Base-by-base conservation (phyloP, 2,329 filamentous ascomycete species). In the Colletotrichum tabaci region DNA sequence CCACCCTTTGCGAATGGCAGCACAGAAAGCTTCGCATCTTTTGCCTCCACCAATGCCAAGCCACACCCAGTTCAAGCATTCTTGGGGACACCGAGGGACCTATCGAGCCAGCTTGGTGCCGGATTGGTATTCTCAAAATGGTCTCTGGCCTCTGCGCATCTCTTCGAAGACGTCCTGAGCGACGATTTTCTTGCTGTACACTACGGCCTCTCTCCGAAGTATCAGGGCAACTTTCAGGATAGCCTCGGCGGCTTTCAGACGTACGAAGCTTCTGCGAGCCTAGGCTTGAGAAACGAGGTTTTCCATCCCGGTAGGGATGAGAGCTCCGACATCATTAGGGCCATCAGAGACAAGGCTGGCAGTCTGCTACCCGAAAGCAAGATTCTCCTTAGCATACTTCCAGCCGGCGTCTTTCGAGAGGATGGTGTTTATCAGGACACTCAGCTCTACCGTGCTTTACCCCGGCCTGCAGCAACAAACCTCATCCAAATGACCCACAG, bases 171-270 rank as follows among this genome's bases (percentile, higher is more conserved):
- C 71, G 89, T 92, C 0, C 85, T 98, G 46, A 98, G 94, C 71
- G 96, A 98, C 78, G 96, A 99, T 80, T 89, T 97, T 72, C 87
- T 99, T 66, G 92, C 96, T 15, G 96, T 99, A 0, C 94, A 98
- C 77, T 94, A 93, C 79, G 93, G 95, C 61, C 90, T 99, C 21
- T 96, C 96, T 0, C 93, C 95, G 30, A 91, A 94, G 58, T 99
- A 99, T 76, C 92, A 94, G 78, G 96, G 96, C 18, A 99, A 99
- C 79, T 98, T 97, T 76, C 96, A 99, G 82, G 96, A 99, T 78
- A 96, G 94, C 76, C 87, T 99, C 16, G 96, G 97, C 6, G 96
- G 95, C 2, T 97, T 99, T 77, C 95, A 98, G 79, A 99, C 97
- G 0, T 99, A 99, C 79, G 91, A 93, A 77, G 96, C 96, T 8